Evolutionary conservation across 2,329 filamentous ascomycete genomes (phyloP), one percentile per base, ranked within the genome.

Genomic region (Aspergillus fructus): DNA sequence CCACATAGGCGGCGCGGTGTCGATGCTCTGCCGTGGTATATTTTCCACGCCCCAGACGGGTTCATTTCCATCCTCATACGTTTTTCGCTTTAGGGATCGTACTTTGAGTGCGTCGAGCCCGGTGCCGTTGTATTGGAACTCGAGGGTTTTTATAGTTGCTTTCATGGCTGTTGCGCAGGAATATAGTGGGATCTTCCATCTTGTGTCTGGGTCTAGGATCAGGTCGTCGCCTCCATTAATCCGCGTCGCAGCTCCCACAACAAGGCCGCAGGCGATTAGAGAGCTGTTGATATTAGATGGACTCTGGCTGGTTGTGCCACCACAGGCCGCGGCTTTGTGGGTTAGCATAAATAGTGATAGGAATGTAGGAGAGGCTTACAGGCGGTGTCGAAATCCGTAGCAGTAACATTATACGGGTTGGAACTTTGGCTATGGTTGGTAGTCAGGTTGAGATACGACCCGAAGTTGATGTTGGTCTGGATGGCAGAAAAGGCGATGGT

Each of bases 131-230:
- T 69, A 73, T 2, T 64, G 59, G 59, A 83, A 81, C 0, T 66
- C 65, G 6, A 79, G 77, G 0, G 74, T 77, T 60, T 81, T 81
- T 55, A 83, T 71, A 1, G 70, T 74, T 3, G 79, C 79, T 49
- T 75, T 75, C 3, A 75, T 60, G 0, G 76, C 65, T 0, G 72
- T 74, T 1, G 78, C 77, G 59, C 80, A 83, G 0, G 71, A 68
- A 56, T 81, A 80, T 0, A 82, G 55, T 0, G 77, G 73, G 4
- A 73, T 64, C 1, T 73, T 72, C 78, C 79, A 83, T 37, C 66
- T 59, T 13, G 75, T 76, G 9, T 72, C 72, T 6, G 72, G 69
- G 24, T 80, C 75, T 23, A 76, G 74, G 2, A 78, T 59, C 2
- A 77, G 60, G 3, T 68, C 64, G 4, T 65, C 62, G 1, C 69